Conservation (phyloP, 805 yeast genomes). For the Yarrowia sp. region DNA sequence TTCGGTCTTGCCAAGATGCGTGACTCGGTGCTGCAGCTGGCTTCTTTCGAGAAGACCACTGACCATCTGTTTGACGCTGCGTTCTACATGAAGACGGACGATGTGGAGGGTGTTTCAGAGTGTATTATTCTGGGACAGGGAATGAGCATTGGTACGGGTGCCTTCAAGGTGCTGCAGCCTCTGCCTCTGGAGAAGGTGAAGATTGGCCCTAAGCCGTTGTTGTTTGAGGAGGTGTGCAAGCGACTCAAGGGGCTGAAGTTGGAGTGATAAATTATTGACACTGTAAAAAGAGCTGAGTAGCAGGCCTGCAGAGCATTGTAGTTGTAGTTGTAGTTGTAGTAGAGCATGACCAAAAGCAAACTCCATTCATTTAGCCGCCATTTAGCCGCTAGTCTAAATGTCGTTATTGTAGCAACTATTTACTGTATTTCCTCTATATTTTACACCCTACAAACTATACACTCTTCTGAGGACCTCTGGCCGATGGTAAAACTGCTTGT, state of each 20-base stretch:
- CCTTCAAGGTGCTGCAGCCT: slow-evolving; percentile 65
- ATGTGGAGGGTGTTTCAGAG: slow-evolving; percentile 96
- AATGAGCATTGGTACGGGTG: slow-evolving; percentile 96
- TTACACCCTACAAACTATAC: neutral
- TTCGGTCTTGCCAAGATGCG: slow-evolving; percentile 98
- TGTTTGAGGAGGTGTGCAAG: slow-evolving; percentile 44
- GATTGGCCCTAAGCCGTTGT: slow-evolving; percentile 43
- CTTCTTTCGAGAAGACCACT: slow-evolving; percentile 96
- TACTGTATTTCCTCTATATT: neutral
- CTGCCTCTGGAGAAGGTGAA: slow-evolving; percentile 30
- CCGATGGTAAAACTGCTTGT: neutral
- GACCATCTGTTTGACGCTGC: slow-evolving; percentile 98
- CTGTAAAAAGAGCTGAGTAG: too few species aligned
- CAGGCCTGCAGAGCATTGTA: neutral
- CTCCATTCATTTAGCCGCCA: too few species aligned
- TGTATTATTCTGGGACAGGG: slow-evolving; percentile 97
- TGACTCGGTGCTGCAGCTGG: slow-evolving; percentile 94
- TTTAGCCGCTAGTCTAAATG: too few species aligned
- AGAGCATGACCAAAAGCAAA: too few species aligned
- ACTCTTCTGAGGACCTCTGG: neutral
- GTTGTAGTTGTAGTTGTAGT: too few species aligned
- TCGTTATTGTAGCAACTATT: neutral
- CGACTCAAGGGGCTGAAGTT: slow-evolving; percentile 2
- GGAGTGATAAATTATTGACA: neutral
- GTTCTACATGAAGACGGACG: slow-evolving; percentile 93